phyloP scores from a whole-genome alignment of 31 red algal genomes.

The Bonnemaisonia californica region DNA sequence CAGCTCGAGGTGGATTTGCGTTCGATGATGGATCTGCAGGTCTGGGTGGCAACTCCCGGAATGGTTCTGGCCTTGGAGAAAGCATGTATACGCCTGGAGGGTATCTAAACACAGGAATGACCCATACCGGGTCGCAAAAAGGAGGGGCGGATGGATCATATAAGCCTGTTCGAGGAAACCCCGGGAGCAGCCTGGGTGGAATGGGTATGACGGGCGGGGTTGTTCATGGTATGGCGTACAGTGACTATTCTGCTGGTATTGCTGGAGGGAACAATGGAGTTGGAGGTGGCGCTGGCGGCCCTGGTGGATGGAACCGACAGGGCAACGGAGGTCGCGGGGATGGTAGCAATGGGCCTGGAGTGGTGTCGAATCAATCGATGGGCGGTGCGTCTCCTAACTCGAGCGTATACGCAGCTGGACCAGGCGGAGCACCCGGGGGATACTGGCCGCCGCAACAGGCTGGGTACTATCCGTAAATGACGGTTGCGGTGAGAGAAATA shows the following conservation, averaged over 20 bases:
- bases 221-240: conserved; percentile 55
- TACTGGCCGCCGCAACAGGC: conserved; percentile 50
- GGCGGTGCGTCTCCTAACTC: conserved; percentile 47
- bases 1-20: conserved; percentile 68
- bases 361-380: conserved; percentile 34
- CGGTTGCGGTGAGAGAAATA: too few species aligned
- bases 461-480: conserved; percentile 40
- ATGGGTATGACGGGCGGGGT: conserved; percentile 58
- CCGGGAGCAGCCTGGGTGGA: conserved; percentile 43
- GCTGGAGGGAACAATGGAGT: conserved; percentile 56
- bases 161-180: conserved; percentile 44
- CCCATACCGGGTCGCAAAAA: conserved; percentile 38
- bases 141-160: conserved; percentile 34
- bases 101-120: conserved; percentile 55
- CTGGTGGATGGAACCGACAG: conserved; percentile 53
- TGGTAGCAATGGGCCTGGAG: conserved; percentile 14
- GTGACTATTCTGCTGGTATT: conserved; percentile 43
- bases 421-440: conserved; percentile 48
- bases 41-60: conserved; percentile 41
- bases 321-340: conserved; percentile 17
- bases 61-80: conserved; percentile 60
- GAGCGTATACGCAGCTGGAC: conserved; percentile 43
- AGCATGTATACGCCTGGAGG: conserved; percentile 79
- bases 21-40: conserved; percentile 69
- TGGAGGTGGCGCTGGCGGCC: conserved; percentile 17